Evolutionary conservation across 345 rosid genomes (phyloP), one percentile per base, ranked within the genome.

Genomic region (Triadica sebifera): DNA sequence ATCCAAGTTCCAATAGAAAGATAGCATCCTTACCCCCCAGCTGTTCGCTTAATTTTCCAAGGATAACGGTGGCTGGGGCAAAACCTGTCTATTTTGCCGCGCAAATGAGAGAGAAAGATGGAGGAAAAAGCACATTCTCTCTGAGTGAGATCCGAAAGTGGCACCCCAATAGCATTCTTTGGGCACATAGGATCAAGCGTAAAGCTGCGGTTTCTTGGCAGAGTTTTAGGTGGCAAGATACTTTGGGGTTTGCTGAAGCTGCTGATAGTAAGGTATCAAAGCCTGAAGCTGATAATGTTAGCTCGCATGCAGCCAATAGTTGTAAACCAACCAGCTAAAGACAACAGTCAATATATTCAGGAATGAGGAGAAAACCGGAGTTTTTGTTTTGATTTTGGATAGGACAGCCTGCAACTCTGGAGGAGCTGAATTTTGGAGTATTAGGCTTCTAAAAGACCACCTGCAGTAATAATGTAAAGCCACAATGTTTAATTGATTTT

Each of bases 11-110:
- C 73, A 61, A 57, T 12, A 71, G 63, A 19, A 43, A 16, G 49
- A 73, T 37, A 29, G 43, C 52, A 12, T 19, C 47, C 46, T 38
- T 43, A 20, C 37, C 76, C 43, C 45, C 38, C n/a, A 0, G 20
- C 3, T 16, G 55, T 24, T 67, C 46, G 34, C 72, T 68, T 34
- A 68, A 52, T 34, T 0, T 29, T 68, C 74, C 77, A 0, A 78
- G 77, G 74, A 66, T 78, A 61, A 77, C 81, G 5, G 81, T 73
- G 24, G 77, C 77, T 78, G 81, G 81, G 52, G 81, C 77, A 15
- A 78, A 72, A 70, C 77, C 81, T 1, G 8, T 61, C 20, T 73
- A 73, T 65, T 73, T 38, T 41, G 81, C 77, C 13, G 70, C 77
- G 4, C 77, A 8, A 67, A 50, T 58, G 69, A n/a, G 56, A 8